Conservation (phyloP, 495 filamentous ascomycete genomes). For the Aspergillus affinis region DNA sequence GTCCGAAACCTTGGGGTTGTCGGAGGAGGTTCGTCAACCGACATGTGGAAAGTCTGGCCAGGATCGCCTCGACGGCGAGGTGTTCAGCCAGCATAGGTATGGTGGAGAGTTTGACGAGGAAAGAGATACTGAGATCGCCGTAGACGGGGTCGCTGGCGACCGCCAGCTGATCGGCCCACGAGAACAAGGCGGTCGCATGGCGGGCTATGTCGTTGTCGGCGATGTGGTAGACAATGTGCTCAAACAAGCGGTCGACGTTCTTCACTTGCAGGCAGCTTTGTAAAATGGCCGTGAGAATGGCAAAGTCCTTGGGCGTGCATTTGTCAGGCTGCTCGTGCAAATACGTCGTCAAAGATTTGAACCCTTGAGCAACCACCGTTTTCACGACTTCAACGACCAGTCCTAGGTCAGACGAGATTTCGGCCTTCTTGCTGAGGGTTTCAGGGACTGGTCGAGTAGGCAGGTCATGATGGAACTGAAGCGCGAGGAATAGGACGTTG, state of each 20-base stretch:
- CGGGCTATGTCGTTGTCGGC: slow-evolving; percentile 64
- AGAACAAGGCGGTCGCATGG: slow-evolving; percentile 83
- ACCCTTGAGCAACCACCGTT: slow-evolving; percentile 74
- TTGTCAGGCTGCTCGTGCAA: slow-evolving; percentile 64
- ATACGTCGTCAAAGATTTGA: slow-evolving; percentile 71
- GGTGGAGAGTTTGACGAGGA: slow-evolving; percentile 83
- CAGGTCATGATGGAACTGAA: slow-evolving; percentile 58
- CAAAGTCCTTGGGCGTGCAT: slow-evolving; percentile 67
- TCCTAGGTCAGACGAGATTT: slow-evolving; percentile 44
- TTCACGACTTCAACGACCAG: slow-evolving; percentile 72
- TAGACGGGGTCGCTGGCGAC: slow-evolving; percentile 86
- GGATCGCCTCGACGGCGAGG: slow-evolving; percentile 78
- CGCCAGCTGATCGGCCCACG: slow-evolving; percentile 80
- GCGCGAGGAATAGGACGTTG: slow-evolving; percentile 77
- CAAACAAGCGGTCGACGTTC: slow-evolving; percentile 43
- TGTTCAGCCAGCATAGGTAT: slow-evolving; percentile 83
- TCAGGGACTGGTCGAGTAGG: slow-evolving; percentile 30
- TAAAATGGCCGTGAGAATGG: slow-evolving; percentile 84
- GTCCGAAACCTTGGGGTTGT: slow-evolving; percentile 64
- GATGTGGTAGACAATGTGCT: slow-evolving; percentile 68
- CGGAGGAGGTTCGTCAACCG: slow-evolving; percentile 70
- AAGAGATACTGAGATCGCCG: slow-evolving; percentile 81
- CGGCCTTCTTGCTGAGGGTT: slow-evolving; percentile 36
- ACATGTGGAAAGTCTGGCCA: slow-evolving; percentile 74
- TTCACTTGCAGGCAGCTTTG: slow-evolving; percentile 74